phyloP scores from a whole-genome alignment of 768 basidiomycete genomes.

The Kondoa malvinella region DNA sequence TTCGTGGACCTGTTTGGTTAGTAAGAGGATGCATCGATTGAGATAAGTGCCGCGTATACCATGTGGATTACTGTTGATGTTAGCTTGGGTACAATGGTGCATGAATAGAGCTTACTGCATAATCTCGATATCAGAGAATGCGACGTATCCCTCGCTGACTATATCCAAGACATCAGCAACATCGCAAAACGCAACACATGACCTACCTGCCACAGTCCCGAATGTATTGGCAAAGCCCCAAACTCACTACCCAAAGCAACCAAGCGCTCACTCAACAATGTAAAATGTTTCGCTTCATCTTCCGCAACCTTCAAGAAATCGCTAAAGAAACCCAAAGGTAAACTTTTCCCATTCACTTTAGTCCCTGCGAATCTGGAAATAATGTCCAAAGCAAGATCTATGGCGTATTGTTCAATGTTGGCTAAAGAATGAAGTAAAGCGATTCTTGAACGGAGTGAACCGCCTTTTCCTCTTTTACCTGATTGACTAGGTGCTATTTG shows the following conservation, averaged over 20 bases:
- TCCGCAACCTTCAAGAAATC: constrained; percentile 52
- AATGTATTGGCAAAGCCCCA: constrained; percentile 56
- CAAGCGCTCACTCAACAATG: constrained; percentile 48
- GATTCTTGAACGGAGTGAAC: constrained; percentile 43
- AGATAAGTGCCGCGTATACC: too few relatives aligned
- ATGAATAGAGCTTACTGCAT: constrained; percentile 37
- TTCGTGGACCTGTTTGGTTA: too few relatives aligned
- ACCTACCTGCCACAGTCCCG: constrained; percentile 44
- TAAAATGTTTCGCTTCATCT: constrained; percentile 75
- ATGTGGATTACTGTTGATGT: constrained; percentile 37
- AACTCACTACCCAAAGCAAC: constrained; percentile 51
- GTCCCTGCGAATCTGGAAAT: constrained; percentile 55
- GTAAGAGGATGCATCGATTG: too few relatives aligned
- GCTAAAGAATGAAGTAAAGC: constrained; percentile 67
- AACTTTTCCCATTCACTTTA: constrained; percentile 34
- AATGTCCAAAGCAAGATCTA: constrained; percentile 30
- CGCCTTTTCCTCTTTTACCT: constrained; percentile 39
- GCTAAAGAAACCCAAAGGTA: constrained; percentile 36
- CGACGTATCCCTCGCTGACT: constrained; percentile 52
- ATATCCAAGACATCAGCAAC: background rate
- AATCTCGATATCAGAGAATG: constrained; percentile 53
- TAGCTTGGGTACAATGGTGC: background rate
- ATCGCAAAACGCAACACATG: constrained; percentile 22
- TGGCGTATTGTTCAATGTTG: constrained; percentile 74
- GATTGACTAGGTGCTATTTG: constrained; percentile 48